Evolutionary conservation across 2,329 filamentous ascomycete genomes (phyloP).

Genomic region (Exophiala sp.): DNA sequence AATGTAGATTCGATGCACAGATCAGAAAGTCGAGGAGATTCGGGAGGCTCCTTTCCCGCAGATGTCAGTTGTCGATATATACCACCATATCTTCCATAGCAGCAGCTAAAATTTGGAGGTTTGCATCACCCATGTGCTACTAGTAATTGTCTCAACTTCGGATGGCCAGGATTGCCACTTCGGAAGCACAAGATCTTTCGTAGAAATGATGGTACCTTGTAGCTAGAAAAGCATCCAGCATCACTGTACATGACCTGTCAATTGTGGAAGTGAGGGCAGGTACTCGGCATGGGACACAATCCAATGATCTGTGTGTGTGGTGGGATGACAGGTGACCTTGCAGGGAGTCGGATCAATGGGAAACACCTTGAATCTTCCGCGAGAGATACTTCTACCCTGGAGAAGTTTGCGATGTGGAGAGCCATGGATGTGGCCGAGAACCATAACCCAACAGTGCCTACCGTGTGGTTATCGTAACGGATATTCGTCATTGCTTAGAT

Average conservation of each 20-base stretch:
- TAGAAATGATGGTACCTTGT: background rate
- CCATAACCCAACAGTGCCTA: too few relatives aligned
- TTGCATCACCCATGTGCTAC: background rate
- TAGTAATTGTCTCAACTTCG: background rate
- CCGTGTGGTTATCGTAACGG: too few relatives aligned
- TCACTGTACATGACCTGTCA: background rate
- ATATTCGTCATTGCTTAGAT: too few relatives aligned
- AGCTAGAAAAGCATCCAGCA: background rate
- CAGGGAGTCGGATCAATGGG: background rate
- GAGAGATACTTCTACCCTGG: too few relatives aligned
- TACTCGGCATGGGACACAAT: background rate
- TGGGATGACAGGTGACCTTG: background rate
- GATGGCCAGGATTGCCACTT: background rate
- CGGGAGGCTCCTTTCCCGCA: background rate
- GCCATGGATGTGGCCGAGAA: too few relatives aligned
- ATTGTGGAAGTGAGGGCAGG: background rate
- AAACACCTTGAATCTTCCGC: too few relatives aligned
- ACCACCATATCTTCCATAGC: background rate
- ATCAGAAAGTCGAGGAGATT: conserved; percentile 1
- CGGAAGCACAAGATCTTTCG: background rate
- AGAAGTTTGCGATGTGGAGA: too few relatives aligned
- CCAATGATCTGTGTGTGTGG: background rate
- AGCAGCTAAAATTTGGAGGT: too few relatives aligned
- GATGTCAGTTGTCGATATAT: conserved; percentile 3
- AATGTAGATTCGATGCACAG: background rate